Base-by-base conservation (phyloP, 257 asterid genomes). In the Marsdenia floribunda region DNA sequence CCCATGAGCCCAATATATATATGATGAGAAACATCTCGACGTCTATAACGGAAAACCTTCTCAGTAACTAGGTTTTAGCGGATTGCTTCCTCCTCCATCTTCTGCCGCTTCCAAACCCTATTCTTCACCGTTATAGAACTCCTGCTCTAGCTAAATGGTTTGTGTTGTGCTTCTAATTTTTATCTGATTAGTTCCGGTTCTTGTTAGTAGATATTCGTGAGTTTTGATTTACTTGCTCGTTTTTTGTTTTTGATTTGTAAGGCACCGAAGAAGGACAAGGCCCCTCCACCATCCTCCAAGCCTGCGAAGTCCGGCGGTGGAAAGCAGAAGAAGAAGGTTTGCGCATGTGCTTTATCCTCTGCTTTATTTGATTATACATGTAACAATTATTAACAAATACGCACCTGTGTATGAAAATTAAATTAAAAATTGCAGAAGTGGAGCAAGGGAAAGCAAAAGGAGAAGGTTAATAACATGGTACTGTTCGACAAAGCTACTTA, bases 201-300 rank as follows among this genome's bases (percentile, higher is more conserved):
- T 6, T 6, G 13, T 44, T 7, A 8, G 13, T 33, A 9, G 8
- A 1, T 29, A 19, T 49, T 7, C 6, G 37, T 38, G 49, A 16
- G 5, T 44, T 21, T 29, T 60, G 53, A 21, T 15, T 12, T 16
- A 26, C 11, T 16, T 29, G 21, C 6, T 0, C 49, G 15, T 14
- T 4, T 40, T 44, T 58, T 3, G 13, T 21, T 72, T 72, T 72
- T 44, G 21, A 35, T 26, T 71, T 80, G 79, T 54, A 86, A 90
- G 98, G 98, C 98, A 74, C 97, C 98, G 75, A 93, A 93, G 89
- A 93, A 90, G 85, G 97, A 88, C 0, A 90, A 89, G 81, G 97
- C 92, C 42, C 92, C 97, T 4, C 96, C 97, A 10, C 93, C 98
- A 59, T 87, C 98, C 2, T 91, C 98, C 55, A 93, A 93, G 85